Evolutionary conservation across 768 basidiomycete species (phyloP).

Genomic region (Melanogaster broomeanus): DNA sequence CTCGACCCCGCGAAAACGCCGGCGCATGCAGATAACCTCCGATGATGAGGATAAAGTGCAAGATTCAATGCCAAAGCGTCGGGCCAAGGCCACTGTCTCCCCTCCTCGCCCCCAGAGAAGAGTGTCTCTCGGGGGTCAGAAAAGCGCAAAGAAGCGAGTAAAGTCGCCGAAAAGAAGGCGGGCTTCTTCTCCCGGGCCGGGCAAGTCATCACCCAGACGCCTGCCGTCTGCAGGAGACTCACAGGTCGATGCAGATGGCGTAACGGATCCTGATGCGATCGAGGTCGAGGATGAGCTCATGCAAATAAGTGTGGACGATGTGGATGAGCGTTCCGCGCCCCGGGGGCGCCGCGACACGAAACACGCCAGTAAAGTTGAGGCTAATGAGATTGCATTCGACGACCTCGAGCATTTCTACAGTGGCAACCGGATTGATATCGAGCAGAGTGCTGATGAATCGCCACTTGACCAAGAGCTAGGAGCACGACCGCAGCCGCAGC

Average conservation of each 20-base stretch:
- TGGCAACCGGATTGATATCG: slow-evolving; percentile 33
- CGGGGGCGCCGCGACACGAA: slow-evolving; percentile 4
- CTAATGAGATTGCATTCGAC: slow-evolving; percentile 22
- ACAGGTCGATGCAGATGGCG: slow-evolving; percentile 35
- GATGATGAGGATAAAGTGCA: slow-evolving; percentile 10
- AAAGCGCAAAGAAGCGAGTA: slow-evolving; percentile 1
- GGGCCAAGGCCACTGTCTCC: neutral
- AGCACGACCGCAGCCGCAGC: slow-evolving; percentile 1
- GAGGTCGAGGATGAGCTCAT: slow-evolving; percentile 39
- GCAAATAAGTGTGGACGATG: slow-evolving; percentile 23
- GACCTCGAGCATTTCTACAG: slow-evolving; percentile 33
- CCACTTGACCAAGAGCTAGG: neutral
- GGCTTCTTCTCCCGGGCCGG: slow-evolving; percentile 30
- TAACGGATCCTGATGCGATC: slow-evolving; percentile 35
- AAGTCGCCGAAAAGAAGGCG: slow-evolving; percentile 22
- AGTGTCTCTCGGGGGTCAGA: slow-evolving; percentile 10
- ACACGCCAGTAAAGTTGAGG: neutral
- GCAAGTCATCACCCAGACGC: slow-evolving; percentile 17
- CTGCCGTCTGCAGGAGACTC: slow-evolving; percentile 27
- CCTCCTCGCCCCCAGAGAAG: slow-evolving; percentile 3
- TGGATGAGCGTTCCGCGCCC: slow-evolving; percentile 12
- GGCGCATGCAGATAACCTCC: slow-evolving; percentile 11
- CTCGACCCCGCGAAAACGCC: slow-evolving; percentile 24
- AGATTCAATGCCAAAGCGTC: slow-evolving; percentile 7
- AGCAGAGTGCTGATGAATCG: slow-evolving; percentile 20